Conservation (phyloP, 2,329 filamentous ascomycete genomes). For the Hypoxylon sp. region DNA sequence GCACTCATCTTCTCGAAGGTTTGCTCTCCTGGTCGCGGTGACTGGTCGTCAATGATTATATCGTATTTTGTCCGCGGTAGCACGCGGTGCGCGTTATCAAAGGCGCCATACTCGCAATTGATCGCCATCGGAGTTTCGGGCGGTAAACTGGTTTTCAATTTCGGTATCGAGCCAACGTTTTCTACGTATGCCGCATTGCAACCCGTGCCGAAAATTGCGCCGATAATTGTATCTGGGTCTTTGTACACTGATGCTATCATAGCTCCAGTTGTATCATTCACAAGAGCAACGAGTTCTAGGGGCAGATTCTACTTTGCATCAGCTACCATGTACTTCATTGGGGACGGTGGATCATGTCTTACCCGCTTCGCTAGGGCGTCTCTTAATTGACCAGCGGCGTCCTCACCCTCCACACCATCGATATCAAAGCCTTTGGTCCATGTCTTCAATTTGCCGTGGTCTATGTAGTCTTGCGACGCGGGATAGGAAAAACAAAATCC, state of each 20-base stretch:
- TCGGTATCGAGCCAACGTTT: constrained; percentile 88
- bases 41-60: constrained; percentile 87
- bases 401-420: constrained; percentile 87
- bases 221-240: constrained; percentile 91
- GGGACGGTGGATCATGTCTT: constrained; percentile 47
- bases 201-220: constrained; percentile 97
- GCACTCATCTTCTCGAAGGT: constrained; percentile 98
- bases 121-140: constrained; percentile 90
- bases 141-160: constrained; percentile 92
- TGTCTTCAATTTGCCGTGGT: constrained; percentile 90
- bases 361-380: constrained; percentile 79
- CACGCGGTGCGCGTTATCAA: constrained; percentile 92
- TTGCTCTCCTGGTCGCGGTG: constrained; percentile 92
- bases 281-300: constrained; percentile 91
- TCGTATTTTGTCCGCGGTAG: constrained; percentile 90
- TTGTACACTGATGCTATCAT: constrained; percentile 97
- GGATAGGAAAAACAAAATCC: constrained; percentile 98
- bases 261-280: constrained; percentile 98
- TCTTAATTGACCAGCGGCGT: constrained; percentile 91
- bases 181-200: constrained; percentile 99
- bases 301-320: constrained; percentile 76
- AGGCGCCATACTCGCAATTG: constrained; percentile 97
- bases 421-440: constrained; percentile 94
- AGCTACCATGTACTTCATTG: constrained; percentile 3
- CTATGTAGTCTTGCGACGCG: constrained; percentile 92